These are phyloP conservation scores for Kockiozyma suomiensis DNA, from an alignment of 805 yeast species.

Conservation along the genomic window DNA sequence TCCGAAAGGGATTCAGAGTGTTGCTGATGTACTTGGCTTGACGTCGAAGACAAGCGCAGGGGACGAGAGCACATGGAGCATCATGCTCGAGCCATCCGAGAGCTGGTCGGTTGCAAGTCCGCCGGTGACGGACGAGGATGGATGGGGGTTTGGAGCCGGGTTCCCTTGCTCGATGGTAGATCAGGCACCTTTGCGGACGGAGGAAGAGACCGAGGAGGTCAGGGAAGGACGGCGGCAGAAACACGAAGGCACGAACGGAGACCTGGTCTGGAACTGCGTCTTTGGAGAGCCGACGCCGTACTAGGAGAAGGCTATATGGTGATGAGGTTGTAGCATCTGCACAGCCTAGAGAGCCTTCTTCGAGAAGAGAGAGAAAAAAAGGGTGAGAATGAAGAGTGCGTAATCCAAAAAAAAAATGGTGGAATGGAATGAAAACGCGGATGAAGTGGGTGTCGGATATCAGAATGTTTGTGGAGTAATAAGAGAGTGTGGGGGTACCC, in stretches of 20 bases:
- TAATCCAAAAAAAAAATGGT: no score
- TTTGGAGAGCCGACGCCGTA: background rate
- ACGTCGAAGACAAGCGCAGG: background rate
- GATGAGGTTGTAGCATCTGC: no score
- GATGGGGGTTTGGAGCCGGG: background rate
- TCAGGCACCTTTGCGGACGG: background rate
- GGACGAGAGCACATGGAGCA: background rate
- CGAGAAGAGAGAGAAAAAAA: no score
- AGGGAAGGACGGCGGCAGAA: background rate
- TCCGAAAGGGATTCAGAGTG: background rate
- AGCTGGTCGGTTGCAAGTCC: conserved; percentile 1
- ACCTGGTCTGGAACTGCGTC: conserved; percentile 7
- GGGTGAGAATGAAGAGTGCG: no score
- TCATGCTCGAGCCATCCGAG: conserved; percentile 1
- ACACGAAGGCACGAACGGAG: background rate
- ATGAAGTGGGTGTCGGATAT: no score
- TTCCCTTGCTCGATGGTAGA: background rate
- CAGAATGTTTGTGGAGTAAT: no score
- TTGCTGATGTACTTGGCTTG: background rate
- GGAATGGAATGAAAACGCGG: no score
- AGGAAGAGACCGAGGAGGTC: background rate
- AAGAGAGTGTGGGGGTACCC: background rate
- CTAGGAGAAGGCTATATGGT: no score
- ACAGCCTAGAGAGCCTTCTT: no score
- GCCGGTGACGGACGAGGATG: background rate